Evolutionary conservation across 345 rosid species (phyloP).

Genomic region (Eucalyptus camaldulensis): DNA sequence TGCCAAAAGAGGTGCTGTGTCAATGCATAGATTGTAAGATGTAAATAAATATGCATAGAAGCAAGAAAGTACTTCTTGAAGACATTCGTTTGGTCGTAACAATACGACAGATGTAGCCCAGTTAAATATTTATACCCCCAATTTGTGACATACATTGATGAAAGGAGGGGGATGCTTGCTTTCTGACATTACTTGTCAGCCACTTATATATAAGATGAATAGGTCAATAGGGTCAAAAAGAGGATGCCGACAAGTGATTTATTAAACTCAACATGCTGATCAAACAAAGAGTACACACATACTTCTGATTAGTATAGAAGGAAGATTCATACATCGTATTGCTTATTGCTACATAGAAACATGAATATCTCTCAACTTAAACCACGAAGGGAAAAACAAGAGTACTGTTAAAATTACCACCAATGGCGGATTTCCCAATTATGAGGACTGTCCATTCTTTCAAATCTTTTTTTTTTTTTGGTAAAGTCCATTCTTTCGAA

Average conservation of each 20-base stretch:
- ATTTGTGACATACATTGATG: background rate
- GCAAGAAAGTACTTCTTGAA: background rate
- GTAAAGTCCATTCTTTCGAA: background rate
- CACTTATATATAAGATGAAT: background rate
- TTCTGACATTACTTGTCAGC: background rate
- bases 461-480: too few relatives aligned
- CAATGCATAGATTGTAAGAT: background rate
- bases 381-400: background rate
- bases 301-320: background rate
- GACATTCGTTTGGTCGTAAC: background rate
- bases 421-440: background rate
- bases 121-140: background rate
- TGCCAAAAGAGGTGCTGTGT: background rate
- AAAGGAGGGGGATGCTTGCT: background rate
- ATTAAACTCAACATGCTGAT: background rate
- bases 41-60: background rate
- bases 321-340: background rate
- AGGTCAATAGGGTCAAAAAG: background rate
- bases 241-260: background rate
- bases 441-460: background rate
- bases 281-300: background rate
- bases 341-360: background rate
- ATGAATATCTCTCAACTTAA: background rate
- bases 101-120: background rate
- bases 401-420: background rate